A percentile compares a stretch with the other conserved stretches of the same genome.
Conservation (phyloP, 2,329 filamentous ascomycete species). For the Sclerotinia trifoliorum region DNA sequence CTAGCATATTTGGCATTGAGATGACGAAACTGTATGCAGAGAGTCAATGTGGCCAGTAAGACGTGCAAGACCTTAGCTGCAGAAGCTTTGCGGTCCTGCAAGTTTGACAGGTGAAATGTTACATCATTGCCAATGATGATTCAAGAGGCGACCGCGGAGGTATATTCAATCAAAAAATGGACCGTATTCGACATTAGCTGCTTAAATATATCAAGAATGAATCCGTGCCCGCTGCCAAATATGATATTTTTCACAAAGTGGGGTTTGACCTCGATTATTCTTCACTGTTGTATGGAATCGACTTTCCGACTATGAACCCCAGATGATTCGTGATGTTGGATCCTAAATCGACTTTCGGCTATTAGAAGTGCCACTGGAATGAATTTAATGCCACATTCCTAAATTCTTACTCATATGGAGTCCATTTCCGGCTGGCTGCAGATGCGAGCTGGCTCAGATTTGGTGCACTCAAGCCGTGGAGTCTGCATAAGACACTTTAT, state of each 20-base stretch:
- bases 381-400: neutral
- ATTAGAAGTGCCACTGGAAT: neutral
- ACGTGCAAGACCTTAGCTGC: neutral
- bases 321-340: neutral
- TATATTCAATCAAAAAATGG: neutral
- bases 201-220: constrained; percentile 15
- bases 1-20: neutral
- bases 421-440: constrained; percentile 6
- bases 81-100: neutral
- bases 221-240: constrained; percentile 3
- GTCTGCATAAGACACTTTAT: neutral
- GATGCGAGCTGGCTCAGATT: neutral
- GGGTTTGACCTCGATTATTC: neutral
- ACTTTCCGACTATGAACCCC: neutral
- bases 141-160: neutral
- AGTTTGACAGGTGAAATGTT: constrained; percentile 10
- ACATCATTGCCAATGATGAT: constrained; percentile 1
- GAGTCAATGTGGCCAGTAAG: neutral
- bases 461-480: neutral
- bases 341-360: neutral
- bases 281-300: neutral
- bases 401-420: neutral
- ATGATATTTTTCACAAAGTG: constrained; percentile 10
- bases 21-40: neutral
- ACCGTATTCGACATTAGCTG: constrained; percentile 8